A percentile compares a stretch with the other conserved stretches of the same genome.
These are phyloP conservation scores for Trichoderma asperelloides DNA, from an alignment of 495 filamentous ascomycete genomes.

Conservation along the genomic window DNA sequence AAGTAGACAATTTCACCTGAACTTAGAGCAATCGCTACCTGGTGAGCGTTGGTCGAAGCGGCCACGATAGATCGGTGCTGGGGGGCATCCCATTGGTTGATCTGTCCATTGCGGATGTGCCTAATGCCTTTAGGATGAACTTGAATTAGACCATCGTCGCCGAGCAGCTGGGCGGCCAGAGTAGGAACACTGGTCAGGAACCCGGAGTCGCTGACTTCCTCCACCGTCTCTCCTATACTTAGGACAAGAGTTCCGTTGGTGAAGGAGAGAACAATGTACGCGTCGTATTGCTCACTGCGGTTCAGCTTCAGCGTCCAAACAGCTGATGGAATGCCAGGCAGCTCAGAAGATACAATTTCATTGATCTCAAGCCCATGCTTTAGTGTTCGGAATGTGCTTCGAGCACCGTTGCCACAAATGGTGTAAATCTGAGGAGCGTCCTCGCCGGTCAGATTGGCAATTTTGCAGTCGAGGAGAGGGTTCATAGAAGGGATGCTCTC, in stretches of 20 bases:
- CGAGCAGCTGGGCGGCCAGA: constrained; percentile 85
- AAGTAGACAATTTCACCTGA: constrained; percentile 97
- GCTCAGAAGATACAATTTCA: constrained; percentile 86
- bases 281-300: constrained; percentile 76
- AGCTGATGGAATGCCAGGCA: constrained; percentile 74
- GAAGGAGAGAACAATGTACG: constrained; percentile 61
- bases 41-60: constrained; percentile 86
- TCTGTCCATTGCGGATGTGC: constrained; percentile 72
- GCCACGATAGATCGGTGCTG: constrained; percentile 92
- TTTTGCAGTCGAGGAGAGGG: constrained; percentile 80
- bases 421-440: constrained; percentile 96
- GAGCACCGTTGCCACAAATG: constrained; percentile 76
- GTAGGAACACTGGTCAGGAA: constrained; percentile 83
- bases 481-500: constrained; percentile 85
- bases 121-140: constrained; percentile 92
- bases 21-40: constrained; percentile 87
- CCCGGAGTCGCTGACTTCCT: constrained; percentile 86
- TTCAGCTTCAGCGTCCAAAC: constrained; percentile 94
- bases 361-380: constrained; percentile 89
- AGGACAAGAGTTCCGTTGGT: constrained; percentile 71
- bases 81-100: constrained; percentile 92
- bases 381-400: constrained; percentile 81
- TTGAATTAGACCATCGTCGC: constrained; percentile 86
- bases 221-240: constrained; percentile 91
- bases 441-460: constrained; percentile 79